Conservation (phyloP, 441 rosid species). For the Brassica balearica region DNA sequence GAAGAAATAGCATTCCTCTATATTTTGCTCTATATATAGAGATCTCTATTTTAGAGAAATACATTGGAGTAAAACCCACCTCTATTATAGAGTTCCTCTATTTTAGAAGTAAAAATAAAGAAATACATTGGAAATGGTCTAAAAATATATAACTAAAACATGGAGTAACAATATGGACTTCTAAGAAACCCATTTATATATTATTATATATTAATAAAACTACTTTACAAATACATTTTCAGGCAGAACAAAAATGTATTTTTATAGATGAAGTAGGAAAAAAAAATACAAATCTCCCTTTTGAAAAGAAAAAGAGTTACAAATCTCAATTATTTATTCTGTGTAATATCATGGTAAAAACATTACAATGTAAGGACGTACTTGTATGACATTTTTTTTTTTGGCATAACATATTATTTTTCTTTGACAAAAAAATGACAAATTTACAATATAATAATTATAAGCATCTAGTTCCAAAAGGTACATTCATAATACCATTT, state of each 20-base stretch:
- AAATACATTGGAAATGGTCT: too few relatives aligned
- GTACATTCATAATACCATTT: too few relatives aligned
- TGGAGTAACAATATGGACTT: constrained; percentile 19
- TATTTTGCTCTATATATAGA: too few relatives aligned
- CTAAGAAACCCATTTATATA: neutral
- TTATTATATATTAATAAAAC: neutral
- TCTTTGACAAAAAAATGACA: too few relatives aligned
- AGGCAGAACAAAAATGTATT: neutral
- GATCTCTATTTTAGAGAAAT: too few relatives aligned
- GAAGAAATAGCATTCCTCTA: too few relatives aligned
- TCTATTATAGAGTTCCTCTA: too few relatives aligned
- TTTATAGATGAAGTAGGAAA: neutral
- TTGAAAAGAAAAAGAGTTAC: neutral
- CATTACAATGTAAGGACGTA: too few relatives aligned
- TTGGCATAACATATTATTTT: too few relatives aligned
- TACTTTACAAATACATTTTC: neutral
- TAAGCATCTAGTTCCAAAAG: neutral
- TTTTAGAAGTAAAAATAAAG: too few relatives aligned
- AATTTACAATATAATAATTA: neutral
- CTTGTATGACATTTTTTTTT: too few relatives aligned
- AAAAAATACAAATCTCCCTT: neutral
- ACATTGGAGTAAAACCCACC: too few relatives aligned
- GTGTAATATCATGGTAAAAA: neutral
- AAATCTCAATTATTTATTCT: neutral
- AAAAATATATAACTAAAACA: constrained; percentile 10